Conservation (phyloP, 1,284 basidiomycete genomes). For the Trichosporon ovoides region DNA sequence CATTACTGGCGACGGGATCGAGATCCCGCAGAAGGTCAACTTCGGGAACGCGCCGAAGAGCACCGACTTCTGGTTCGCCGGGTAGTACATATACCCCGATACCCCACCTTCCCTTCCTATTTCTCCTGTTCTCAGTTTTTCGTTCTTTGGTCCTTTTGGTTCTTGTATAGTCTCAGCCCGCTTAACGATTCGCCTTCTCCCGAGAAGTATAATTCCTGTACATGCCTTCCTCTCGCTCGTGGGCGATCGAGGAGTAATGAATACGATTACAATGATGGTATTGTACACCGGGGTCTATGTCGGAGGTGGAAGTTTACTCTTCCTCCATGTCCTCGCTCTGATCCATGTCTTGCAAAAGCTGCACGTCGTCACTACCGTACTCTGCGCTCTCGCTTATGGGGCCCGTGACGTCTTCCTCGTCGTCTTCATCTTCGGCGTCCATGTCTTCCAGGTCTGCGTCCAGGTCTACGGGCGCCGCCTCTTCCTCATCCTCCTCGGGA, state of each 20-base stretch:
- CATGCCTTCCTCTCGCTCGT: too few species aligned
- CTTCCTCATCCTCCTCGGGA: conserved; percentile 8
- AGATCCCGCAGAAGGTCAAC: conserved; percentile 63
- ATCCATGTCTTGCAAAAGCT: conserved; percentile 21
- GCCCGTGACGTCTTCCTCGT: conserved; percentile 16
- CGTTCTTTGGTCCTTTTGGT: neutral
- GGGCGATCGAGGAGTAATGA: neutral
- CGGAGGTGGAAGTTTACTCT: too few species aligned
- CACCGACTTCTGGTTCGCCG: conserved; percentile 80
- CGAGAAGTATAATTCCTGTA: too few species aligned
- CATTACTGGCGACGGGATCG: conserved; percentile 83
- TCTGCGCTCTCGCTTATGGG: too few species aligned
- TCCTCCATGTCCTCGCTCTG: conserved; percentile 16
- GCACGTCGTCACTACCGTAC: too few species aligned
- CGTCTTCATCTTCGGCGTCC: conserved; percentile 22
- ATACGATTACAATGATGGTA: conserved; percentile 10
- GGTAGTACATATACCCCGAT: too few species aligned
- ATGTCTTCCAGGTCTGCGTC: conserved; percentile 18
- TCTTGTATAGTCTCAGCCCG: neutral
- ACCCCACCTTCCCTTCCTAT: too few species aligned
- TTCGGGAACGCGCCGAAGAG: conserved; percentile 60
- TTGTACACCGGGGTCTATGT: too few species aligned
- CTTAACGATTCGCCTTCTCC: too few species aligned
- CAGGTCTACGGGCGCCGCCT: conserved; percentile 15
- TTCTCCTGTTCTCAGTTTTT: too few species aligned